phyloP scores from a whole-genome alignment of 2,329 filamentous ascomycete genomes.

The Fusarium newnesense region DNA sequence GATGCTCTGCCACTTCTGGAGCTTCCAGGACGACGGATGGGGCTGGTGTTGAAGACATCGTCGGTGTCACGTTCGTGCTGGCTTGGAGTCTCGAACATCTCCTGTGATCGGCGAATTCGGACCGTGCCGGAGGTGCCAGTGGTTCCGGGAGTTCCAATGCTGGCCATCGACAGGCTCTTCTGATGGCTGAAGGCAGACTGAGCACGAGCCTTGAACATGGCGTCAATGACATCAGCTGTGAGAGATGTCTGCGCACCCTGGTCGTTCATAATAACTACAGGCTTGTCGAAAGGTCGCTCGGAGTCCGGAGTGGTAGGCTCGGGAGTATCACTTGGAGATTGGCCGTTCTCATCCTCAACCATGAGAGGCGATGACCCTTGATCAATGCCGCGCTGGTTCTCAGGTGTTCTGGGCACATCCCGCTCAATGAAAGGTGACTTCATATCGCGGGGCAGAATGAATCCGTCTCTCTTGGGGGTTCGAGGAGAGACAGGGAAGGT shows the following conservation, averaged over 20 bases:
- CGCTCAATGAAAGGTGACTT: slow-evolving; percentile 45
- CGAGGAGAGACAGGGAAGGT: slow-evolving; percentile 59
- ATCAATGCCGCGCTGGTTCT: slow-evolving; percentile 55
- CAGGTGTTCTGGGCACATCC: slow-evolving; percentile 52
- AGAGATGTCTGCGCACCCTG: slow-evolving; percentile 84
- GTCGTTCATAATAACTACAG: slow-evolving; percentile 64
- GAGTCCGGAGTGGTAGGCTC: slow-evolving; percentile 63
- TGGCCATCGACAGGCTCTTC: slow-evolving; percentile 51
- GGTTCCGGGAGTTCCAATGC: slow-evolving; percentile 48
- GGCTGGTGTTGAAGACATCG: slow-evolving; percentile 51
- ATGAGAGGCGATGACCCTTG: slow-evolving; percentile 60
- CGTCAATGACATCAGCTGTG: slow-evolving; percentile 84
- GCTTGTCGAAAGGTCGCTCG: slow-evolving; percentile 64
- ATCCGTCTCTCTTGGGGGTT: slow-evolving; percentile 65
- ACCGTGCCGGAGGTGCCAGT: slow-evolving; percentile 55
- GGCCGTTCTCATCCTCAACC: slow-evolving; percentile 72
- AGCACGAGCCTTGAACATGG: slow-evolving; percentile 67
- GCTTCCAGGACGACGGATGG: slow-evolving; percentile 73
- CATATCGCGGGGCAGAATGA: slow-evolving; percentile 64
- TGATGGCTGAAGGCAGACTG: slow-evolving; percentile 43
- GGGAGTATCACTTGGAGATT: slow-evolving; percentile 57
- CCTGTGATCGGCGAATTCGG: slow-evolving; percentile 58
- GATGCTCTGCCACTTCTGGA: slow-evolving; percentile 70
- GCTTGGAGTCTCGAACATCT: slow-evolving; percentile 59
- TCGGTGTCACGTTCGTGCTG: slow-evolving; percentile 54